Percentiles rank a stretch among this genome's conserved stretches.
Evolutionary conservation across 1,284 basidiomycete species (phyloP).

Genomic region (Boletus semigastroideus): DNA sequence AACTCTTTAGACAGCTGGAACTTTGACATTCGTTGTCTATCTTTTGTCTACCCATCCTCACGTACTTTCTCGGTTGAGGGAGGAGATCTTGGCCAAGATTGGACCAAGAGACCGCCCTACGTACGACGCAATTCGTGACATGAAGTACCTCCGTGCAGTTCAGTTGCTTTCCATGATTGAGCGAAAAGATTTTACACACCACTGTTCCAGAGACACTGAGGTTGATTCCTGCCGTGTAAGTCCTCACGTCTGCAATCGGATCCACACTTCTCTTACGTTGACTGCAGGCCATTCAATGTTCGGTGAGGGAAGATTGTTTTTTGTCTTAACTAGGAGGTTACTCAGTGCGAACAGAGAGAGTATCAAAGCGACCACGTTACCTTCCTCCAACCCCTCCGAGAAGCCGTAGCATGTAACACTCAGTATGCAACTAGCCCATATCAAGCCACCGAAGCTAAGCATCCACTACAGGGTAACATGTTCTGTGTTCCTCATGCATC

Average conservation of each 20-base stretch:
- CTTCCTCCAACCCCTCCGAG: slow-evolving; percentile 13
- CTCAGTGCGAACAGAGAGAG: slow-evolving; percentile 31
- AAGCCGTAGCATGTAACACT: slow-evolving; percentile 37
- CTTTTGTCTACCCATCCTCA: slow-evolving; percentile 52
- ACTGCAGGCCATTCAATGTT: slow-evolving; percentile 26
- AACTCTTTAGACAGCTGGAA: slow-evolving; percentile 43
- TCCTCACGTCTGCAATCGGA: neutral
- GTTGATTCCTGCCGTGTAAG: neutral
- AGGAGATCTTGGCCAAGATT: slow-evolving; percentile 50
- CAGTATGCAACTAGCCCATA: slow-evolving; percentile 35
- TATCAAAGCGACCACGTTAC: slow-evolving; percentile 47
- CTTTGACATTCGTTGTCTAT: slow-evolving; percentile 54
- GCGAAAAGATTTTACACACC: neutral
- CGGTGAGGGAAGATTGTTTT: slow-evolving; percentile 13
- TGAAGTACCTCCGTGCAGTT: slow-evolving; percentile 61
- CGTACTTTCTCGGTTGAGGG: slow-evolving; percentile 45
- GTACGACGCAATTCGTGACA: slow-evolving; percentile 50
- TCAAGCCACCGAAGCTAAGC: neutral
- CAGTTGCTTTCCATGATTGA: slow-evolving; percentile 4
- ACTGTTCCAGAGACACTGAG: slow-evolving; percentile 41
- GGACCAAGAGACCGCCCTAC: slow-evolving; percentile 43
- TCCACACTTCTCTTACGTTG: neutral
- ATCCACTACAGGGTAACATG: neutral
- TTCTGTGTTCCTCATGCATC: neutral
- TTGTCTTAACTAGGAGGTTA: neutral